These are phyloP conservation scores for Chamaecrista fasciculata DNA, from an alignment of 306 rosid species.

Conservation along the genomic window DNA sequence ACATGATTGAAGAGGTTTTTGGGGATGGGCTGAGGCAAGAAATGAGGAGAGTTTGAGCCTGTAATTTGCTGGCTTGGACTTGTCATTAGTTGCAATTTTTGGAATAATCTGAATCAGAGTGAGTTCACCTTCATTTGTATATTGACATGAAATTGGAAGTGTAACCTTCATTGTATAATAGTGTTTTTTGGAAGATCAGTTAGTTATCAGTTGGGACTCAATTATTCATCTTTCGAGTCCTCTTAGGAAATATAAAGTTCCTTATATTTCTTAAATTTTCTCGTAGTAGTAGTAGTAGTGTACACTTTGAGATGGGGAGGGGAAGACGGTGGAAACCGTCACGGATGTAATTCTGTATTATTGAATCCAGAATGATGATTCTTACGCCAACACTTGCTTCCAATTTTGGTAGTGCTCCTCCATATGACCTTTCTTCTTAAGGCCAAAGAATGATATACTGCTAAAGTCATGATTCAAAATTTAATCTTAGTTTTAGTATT, in stretches of 20 bases:
- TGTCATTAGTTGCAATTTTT: slow-evolving; percentile 21
- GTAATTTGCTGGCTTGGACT: slow-evolving; percentile 21
- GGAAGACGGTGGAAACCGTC: slow-evolving; percentile 1
- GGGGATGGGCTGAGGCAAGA: slow-evolving; percentile 62
- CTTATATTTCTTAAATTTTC: slow-evolving; percentile 35
- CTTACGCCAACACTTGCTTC: neutral
- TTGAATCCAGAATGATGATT: slow-evolving; percentile 17
- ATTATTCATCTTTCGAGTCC: slow-evolving; percentile 25
- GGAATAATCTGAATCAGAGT: slow-evolving; percentile 29
- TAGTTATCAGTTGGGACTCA: slow-evolving; percentile 32
- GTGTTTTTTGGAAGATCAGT: slow-evolving; percentile 49
- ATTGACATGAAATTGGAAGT: slow-evolving; percentile 37
- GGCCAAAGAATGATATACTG: too few relatives aligned
- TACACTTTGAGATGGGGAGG: slow-evolving; percentile 32
- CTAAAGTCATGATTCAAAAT: too few relatives aligned
- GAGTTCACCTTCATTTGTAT: slow-evolving; percentile 42
- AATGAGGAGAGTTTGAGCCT: slow-evolving; percentile 62
- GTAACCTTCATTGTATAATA: slow-evolving; percentile 52
- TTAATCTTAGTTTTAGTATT: too few relatives aligned
- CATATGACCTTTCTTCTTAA: too few relatives aligned
- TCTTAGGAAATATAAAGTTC: slow-evolving; percentile 35
- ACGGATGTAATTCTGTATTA: slow-evolving; percentile 29
- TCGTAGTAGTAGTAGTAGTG: slow-evolving; percentile 3
- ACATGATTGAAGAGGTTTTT: slow-evolving; percentile 86
- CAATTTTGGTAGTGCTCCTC: neutral